phyloP scores from a whole-genome alignment of 345 rosid species.

The Luvunga scandens region DNA sequence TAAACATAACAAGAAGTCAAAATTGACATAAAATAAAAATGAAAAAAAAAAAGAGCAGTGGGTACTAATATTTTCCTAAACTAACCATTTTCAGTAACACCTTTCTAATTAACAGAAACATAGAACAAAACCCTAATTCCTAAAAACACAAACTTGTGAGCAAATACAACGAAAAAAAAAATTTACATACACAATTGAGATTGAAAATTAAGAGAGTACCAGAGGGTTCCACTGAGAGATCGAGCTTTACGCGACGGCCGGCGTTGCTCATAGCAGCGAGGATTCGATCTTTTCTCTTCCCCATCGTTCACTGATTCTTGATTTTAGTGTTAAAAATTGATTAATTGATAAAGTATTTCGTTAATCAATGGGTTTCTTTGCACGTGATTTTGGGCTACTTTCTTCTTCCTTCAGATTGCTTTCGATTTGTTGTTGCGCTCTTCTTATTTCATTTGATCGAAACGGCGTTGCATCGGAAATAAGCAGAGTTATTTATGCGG shows the following conservation, averaged over 20 bases:
- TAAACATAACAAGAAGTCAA: background rate
- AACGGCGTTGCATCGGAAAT: no score
- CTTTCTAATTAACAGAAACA: background rate
- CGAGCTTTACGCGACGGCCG: slow-evolving; percentile 94
- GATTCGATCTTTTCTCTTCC: slow-evolving; percentile 92
- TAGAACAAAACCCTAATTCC: background rate
- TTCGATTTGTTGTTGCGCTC: no score
- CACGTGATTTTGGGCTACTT: background rate
- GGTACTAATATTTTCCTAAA: background rate
- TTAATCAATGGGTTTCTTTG: background rate
- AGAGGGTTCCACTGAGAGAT: slow-evolving; percentile 97
- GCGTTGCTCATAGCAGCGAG: slow-evolving; percentile 72
- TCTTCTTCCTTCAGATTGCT: background rate
- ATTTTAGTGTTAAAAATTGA: background rate
- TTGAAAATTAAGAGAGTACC: slow-evolving; percentile 39
- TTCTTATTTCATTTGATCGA: background rate
- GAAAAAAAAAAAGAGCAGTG: no score
- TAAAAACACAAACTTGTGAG: no score
- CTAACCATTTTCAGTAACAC: background rate
- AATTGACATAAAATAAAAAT: background rate
- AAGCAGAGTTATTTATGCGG: no score
- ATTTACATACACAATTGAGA: background rate
- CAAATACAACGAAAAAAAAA: background rate
- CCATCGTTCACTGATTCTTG: slow-evolving; percentile 46
- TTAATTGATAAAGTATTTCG: background rate